Conservation (phyloP, 2,329 filamentous ascomycete genomes). For the Aspergillus sojae region DNA sequence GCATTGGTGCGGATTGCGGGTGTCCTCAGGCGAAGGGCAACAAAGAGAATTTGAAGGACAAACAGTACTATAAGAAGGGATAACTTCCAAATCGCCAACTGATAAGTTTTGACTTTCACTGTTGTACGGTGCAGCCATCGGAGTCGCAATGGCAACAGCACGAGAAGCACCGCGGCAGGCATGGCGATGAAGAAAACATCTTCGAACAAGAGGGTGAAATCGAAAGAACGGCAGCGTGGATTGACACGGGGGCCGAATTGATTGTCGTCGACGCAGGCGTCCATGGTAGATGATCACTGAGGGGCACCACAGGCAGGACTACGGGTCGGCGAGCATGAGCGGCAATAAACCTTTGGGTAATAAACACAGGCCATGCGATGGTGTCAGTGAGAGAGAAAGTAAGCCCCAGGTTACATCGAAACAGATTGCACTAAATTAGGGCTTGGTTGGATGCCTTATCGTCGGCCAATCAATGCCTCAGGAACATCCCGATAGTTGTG, state of each 20-base stretch:
- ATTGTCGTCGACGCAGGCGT: not conserved
- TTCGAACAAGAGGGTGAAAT: conserved; percentile 38
- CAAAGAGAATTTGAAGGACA: not conserved
- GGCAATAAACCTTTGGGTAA: not conserved
- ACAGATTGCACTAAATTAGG: not conserved
- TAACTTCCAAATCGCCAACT: not conserved
- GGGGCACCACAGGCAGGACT: not conserved
- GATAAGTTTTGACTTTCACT: conserved; percentile 5
- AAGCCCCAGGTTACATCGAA: not conserved
- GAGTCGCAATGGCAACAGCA: conserved; percentile 16
- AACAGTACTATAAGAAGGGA: not conserved
- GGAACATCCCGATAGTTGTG: not conserved
- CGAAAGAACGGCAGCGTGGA: conserved; percentile 25
- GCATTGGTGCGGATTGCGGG: not conserved
- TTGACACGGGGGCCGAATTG: not conserved
- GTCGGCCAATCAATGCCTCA: not conserved
- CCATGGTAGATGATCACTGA: not conserved
- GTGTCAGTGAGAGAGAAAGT: not conserved
- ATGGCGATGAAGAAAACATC: conserved; percentile 29
- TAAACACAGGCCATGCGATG: not conserved
- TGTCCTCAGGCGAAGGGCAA: not conserved
- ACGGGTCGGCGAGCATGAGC: not conserved
- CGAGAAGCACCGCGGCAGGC: conserved; percentile 25
- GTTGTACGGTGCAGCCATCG: conserved; percentile 21
- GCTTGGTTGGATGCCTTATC: not conserved